These are phyloP conservation scores for Euptelea pleiosperma DNA, from an alignment of 164 flowering plant species.

Conservation along the genomic window DNA sequence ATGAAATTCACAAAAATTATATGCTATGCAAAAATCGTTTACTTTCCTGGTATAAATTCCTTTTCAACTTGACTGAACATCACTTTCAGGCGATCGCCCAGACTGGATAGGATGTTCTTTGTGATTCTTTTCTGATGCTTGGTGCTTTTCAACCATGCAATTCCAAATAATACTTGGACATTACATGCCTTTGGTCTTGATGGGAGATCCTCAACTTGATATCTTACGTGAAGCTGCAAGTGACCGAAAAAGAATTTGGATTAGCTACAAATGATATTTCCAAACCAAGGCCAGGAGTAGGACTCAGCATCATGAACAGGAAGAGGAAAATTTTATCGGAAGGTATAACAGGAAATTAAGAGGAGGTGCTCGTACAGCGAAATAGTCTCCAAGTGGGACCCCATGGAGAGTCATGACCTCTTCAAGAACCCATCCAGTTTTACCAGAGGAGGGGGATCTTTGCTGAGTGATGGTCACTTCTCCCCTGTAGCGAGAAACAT, in stretches of 20 bases:
- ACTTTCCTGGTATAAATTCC: conserved; percentile 36
- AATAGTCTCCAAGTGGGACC: conserved; percentile 83
- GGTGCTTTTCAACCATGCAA: conserved; percentile 83
- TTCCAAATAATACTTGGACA: conserved; percentile 61
- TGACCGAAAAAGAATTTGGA: background rate
- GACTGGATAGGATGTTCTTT: conserved; percentile 56
- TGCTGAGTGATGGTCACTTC: conserved; percentile 90
- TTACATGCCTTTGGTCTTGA: conserved; percentile 51
- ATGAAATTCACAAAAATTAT: background rate
- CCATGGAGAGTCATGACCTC: conserved; percentile 89
- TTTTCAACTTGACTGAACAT: conserved; percentile 56
- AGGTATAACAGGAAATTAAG: background rate
- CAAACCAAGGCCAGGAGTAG: background rate
- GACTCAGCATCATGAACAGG: background rate
- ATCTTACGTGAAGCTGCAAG: conserved; percentile 80
- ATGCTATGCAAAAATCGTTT: background rate
- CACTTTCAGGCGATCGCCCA: conserved; percentile 62
- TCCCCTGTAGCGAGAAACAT: conserved; percentile 70
- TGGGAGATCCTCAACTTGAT: conserved; percentile 69
- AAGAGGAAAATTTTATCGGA: background rate
- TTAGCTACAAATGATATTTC: conserved; percentile 5
- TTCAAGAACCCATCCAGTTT: conserved; percentile 78
- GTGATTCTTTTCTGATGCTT: conserved; percentile 73
- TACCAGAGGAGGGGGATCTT: conserved; percentile 52
- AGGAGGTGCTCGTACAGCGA: conserved; percentile 49